These are phyloP conservation scores for Pseudozyma tsukubaensis DNA, from an alignment of 1,284 basidiomycete genomes.

Conservation along the genomic window DNA sequence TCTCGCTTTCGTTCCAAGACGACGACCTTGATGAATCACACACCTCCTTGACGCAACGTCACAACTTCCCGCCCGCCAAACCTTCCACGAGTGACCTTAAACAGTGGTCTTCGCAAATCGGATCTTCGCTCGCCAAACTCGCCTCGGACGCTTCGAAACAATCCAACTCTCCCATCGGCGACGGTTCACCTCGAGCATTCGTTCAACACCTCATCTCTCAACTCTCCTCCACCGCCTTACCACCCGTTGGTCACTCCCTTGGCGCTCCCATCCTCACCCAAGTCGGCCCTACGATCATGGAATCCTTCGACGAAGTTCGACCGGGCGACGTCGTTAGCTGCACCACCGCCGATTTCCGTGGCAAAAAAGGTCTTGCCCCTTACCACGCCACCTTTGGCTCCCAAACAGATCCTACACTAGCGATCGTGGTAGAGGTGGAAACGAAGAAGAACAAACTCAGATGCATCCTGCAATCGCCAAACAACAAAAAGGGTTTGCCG, in stretches of 20 bases:
- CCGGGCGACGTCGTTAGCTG: conserved; percentile 85
- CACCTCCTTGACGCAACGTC: conserved; percentile 43
- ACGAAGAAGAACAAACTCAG: conserved; percentile 56
- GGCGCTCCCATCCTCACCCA: conserved; percentile 71
- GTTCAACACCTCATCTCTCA: conserved; percentile 76
- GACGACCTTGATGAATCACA: conserved; percentile 50
- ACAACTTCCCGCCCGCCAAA: conserved; percentile 48
- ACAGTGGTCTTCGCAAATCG: conserved; percentile 78
- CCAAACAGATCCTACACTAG: conserved; percentile 76
- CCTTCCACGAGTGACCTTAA: conserved; percentile 75
- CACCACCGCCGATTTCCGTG: conserved; percentile 83
- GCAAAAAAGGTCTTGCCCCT: conserved; percentile 80
- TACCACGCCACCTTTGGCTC: conserved; percentile 77
- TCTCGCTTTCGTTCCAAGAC: conserved; percentile 51
- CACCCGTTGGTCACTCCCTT: conserved; percentile 53
- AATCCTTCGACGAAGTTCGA: conserved; percentile 81
- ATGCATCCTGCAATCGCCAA: conserved; percentile 75
- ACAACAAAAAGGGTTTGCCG: conserved; percentile 71
- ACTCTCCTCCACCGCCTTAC: conserved; percentile 73
- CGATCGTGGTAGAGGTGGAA: conserved; percentile 79
- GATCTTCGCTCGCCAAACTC: conserved; percentile 77
- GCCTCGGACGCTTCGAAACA: conserved; percentile 75
- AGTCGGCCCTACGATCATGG: conserved; percentile 76
- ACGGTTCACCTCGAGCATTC: conserved; percentile 84
- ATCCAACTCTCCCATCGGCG: conserved; percentile 78